phyloP scores from a whole-genome alignment of 805 yeast genomes.

The Candida sanyiensis region DNA sequence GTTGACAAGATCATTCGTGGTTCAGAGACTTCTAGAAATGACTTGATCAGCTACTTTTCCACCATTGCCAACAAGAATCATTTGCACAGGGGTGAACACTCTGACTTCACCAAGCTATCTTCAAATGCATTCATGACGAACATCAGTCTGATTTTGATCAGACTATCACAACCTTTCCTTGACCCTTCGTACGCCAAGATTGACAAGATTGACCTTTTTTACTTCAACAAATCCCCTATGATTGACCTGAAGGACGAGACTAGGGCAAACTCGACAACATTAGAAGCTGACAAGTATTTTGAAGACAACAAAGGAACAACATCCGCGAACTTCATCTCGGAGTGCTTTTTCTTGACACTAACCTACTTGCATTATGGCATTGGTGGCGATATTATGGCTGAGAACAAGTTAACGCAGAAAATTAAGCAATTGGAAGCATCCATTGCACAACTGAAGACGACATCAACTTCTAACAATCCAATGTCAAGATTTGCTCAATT shows the following conservation, averaged over 20 bases:
- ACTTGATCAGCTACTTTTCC: constrained; percentile 63
- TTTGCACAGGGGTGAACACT: constrained; percentile 80
- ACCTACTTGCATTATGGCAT: constrained; percentile 84
- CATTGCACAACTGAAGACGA: constrained; percentile 23
- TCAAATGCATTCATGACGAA: constrained; percentile 82
- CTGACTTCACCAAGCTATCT: constrained; percentile 59
- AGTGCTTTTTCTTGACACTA: constrained; percentile 74
- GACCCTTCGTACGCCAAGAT: constrained; percentile 61
- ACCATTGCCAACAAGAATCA: constrained; percentile 76
- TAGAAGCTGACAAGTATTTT: constrained; percentile 59
- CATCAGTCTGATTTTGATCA: constrained; percentile 58
- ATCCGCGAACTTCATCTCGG: constrained; percentile 78
- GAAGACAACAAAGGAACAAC: constrained; percentile 32
- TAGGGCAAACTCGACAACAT: constrained; percentile 67
- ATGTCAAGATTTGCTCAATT: constrained; percentile 28
- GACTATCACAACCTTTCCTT: constrained; percentile 78
- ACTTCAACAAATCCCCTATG: constrained; percentile 48
- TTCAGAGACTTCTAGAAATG: constrained; percentile 56
- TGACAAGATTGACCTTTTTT: constrained; percentile 71
- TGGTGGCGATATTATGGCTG: constrained; percentile 64
- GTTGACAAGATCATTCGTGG: constrained; percentile 73
- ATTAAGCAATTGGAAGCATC: constrained; percentile 41
- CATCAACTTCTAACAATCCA: constrained; percentile 15
- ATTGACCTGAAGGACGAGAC: constrained; percentile 77
- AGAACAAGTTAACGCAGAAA: constrained; percentile 49